Evolutionary conservation across 2,329 filamentous ascomycete genomes (phyloP), one percentile per base, ranked within the genome.

Genomic region (Colletotrichum spinosum): DNA sequence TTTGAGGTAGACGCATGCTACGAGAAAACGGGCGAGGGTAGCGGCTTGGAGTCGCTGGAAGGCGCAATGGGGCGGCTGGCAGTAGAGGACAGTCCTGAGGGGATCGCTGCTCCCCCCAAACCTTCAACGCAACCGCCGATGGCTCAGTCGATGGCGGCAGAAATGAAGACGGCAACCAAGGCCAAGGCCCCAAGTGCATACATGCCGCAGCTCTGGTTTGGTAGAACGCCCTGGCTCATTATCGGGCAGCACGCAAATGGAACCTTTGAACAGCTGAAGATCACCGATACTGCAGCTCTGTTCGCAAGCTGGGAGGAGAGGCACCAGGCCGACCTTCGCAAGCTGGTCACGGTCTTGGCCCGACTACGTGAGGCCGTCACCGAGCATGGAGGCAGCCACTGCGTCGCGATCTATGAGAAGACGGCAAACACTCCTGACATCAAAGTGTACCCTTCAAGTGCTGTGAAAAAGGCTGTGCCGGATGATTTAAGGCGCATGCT

Each of bases 191-290:
- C 2, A 9, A 37, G n/a, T 2, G 2, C 10, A 8, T 66, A 13
- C 42, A 34, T 74, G 2, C 68, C 70, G 1, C 70, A 74, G 62
- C 69, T 74, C 8, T 75, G 73, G 73, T 72, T 74, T 34, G 72
- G 72, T 6, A 70, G 73, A 9, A 74, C 72, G 9, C 66, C 67
- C 0, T 72, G 68, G 46, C 60, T 75, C 2, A 72, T 75, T 7
- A 57, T 53, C 1, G 72, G 70, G 4, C 37, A 48, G 2, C 72
- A 75, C 56, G 11, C 6, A 1, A 11, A 69, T 1, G 73, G 71
- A 8, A 55, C 42, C 3, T 70, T 72, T 42, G 8, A 53, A 8
- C 8, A 67, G 8, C 65, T 70, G 5, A 54, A 46, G 0, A 50
- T 70, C 11, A 56, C 13, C 25, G 8, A 53, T 38, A 34, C 25